phyloP scores from a whole-genome alignment of 805 yeast species.

The Schizosaccharomyces lindneri region DNA sequence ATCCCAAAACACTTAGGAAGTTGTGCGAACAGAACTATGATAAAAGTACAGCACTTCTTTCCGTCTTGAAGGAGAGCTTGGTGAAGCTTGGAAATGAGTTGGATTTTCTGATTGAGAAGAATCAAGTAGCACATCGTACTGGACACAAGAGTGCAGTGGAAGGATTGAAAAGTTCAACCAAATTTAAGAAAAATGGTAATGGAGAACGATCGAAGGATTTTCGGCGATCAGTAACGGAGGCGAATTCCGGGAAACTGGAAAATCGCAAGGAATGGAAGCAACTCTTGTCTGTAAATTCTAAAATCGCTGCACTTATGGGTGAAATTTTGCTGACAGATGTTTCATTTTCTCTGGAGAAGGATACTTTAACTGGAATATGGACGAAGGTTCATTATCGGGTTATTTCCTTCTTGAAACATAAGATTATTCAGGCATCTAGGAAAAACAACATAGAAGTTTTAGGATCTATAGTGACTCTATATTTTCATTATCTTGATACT shows the following conservation, averaged over 20 bases:
- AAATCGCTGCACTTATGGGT: background rate
- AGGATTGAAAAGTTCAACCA: background rate
- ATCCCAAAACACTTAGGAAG: background rate
- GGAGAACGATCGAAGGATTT: background rate
- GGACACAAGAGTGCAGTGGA: background rate
- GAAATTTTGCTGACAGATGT: background rate
- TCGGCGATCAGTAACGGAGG: background rate
- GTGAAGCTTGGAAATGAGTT: background rate
- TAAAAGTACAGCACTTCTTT: background rate
- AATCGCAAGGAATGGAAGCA: background rate
- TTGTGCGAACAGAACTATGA: background rate
- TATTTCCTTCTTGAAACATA: background rate
- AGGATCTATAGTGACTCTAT: background rate
- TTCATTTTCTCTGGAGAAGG: background rate
- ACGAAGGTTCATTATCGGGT: background rate
- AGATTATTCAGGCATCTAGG: background rate
- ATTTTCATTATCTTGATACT: background rate
- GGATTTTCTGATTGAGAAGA: background rate
- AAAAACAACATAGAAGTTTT: background rate
- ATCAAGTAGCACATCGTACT: background rate
- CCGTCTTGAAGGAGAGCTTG: background rate
- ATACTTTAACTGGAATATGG: background rate
- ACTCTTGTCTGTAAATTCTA: background rate
- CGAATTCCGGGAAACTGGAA: background rate
- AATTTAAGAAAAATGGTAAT: background rate